Evolutionary conservation across 805 yeast species (phyloP), one percentile per base, ranked within the genome.

Genomic region (Suhomyces prunicola): DNA sequence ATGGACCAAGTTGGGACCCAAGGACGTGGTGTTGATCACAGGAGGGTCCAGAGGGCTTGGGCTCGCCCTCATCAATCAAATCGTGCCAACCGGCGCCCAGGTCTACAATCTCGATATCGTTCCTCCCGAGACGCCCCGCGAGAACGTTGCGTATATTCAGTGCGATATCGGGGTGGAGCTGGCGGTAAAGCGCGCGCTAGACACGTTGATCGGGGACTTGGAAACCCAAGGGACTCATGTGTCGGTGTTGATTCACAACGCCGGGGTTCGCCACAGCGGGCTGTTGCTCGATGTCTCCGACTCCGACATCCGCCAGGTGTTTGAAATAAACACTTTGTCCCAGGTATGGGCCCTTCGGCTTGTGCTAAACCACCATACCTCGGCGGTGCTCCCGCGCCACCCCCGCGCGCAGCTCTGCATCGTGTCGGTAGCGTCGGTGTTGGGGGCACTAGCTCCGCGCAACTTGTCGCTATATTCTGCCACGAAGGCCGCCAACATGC

Each of bases 41-140:
- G 86, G 86, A 0, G 85, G 84, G 0, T 67, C 79, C 13, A 58
- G 63, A 31, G 85, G 86, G 0, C 63, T 82, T n/a, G 86, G 86
- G 0, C 56, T 60, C 1, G 77, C 72, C 46, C 59, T 79, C 4
- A 76, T 71, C 3, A 57, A 58, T 33, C 46, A 23, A 17, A 56
- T 79, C 2, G 29, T 64, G 27, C 29, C 35, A 9, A 49, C 52
- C 26, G 55, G 54, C 3, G 48, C 54, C 15, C 60, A 54, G 19
- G 66, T 78, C 12, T 57, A 61, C 44, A 62, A 73, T 1, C 46
- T 77, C 13, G 82, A 78, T 54, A 24, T 67, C 8, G 53, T 52
- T 7, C 50, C 51, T 13, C 65, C 69, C 0, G 54, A 52, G 2
- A 19, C 22, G 57, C 58, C 7, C 24, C 39, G 8, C 46, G 53